phyloP scores from a whole-genome alignment of 768 basidiomycete genomes.

The Fistulinella prunicolor region DNA sequence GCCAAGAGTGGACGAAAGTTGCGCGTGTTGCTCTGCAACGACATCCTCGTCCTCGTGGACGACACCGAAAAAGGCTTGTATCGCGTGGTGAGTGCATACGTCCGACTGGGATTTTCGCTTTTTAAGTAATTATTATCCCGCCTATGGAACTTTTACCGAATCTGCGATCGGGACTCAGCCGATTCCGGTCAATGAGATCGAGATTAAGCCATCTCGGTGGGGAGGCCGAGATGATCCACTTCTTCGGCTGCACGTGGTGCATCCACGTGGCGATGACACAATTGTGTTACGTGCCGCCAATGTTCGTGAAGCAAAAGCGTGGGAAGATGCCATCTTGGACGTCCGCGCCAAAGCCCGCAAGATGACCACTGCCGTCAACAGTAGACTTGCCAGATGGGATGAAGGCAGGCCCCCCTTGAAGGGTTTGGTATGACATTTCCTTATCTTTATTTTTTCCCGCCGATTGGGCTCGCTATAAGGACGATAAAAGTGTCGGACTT shows the following conservation, averaged over 20 bases:
- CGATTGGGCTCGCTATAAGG: not conserved
- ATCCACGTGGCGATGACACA: conserved; percentile 71
- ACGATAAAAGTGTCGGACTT: not conserved
- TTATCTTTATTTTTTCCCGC: not conserved
- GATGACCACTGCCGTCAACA: too few species aligned
- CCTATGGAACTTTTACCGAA: too few species aligned
- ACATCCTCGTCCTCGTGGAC: conserved; percentile 85
- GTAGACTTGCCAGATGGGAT: too few species aligned
- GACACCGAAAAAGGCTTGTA: conserved; percentile 67
- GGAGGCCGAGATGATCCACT: conserved; percentile 58
- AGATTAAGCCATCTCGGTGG: conserved; percentile 49
- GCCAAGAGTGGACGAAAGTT: conserved; percentile 81
- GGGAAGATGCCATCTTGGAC: conserved; percentile 42
- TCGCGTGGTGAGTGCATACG: conserved; percentile 61
- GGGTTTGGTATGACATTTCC: too few species aligned
- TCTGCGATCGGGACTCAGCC: too few species aligned
- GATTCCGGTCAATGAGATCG: conserved; percentile 67
- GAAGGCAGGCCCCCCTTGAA: too few species aligned
- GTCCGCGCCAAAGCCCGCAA: conserved; percentile 14
- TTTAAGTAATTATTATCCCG: too few species aligned
- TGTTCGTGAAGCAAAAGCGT: conserved; percentile 55
- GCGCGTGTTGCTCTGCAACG: conserved; percentile 79
- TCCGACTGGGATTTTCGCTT: too few species aligned
- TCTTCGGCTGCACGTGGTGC: conserved; percentile 64
- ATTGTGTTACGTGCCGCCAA: conserved; percentile 58